Percentiles rank a stretch among this genome's conserved stretches.
Conservation (phyloP, 108 stramenopile species). For the Mediolabrus comicus region DNA sequence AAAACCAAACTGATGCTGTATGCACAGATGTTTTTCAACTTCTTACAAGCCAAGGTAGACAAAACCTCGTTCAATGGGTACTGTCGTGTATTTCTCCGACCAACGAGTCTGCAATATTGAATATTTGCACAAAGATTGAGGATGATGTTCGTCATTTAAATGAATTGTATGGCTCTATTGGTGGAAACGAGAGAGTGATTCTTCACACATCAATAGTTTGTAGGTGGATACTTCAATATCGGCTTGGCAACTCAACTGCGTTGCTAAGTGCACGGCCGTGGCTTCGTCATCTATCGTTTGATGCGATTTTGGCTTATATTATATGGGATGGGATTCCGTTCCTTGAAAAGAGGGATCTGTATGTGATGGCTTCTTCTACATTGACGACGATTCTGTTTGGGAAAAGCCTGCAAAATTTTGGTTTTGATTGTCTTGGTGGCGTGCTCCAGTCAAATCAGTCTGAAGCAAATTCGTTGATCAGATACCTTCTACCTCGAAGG, state of each 20-base stretch:
- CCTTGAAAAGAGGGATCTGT: constrained; percentile 61
- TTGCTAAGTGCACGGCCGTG: constrained; percentile 53
- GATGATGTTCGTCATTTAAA: constrained; percentile 23
- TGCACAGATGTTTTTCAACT: constrained; percentile 9
- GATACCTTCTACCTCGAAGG: constrained; percentile 55
- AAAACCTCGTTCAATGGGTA: constrained; percentile 12
- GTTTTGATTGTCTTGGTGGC: constrained; percentile 1
- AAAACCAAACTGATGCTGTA: not conserved
- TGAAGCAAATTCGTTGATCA: constrained; percentile 13
- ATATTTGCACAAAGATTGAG: not conserved
- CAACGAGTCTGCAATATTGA: constrained; percentile 6
- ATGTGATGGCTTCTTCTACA: constrained; percentile 39
- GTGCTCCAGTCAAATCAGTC: not conserved
- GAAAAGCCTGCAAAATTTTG: constrained; percentile 44
- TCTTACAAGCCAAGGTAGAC: constrained; percentile 23
- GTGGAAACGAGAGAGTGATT: constrained; percentile 67
- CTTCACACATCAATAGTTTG: constrained; percentile 45
- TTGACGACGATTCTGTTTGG: constrained; percentile 49
- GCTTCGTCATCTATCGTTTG: constrained; percentile 81
- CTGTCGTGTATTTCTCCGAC: constrained; percentile 7
- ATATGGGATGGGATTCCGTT: constrained; percentile 76
- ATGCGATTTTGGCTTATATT: constrained; percentile 67
- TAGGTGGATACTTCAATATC: constrained; percentile 43
- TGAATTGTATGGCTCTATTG: constrained; percentile 14
- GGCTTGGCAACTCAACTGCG: constrained; percentile 9